Conservation (phyloP, 257 asterid species). For the Penstemon newberryi region DNA sequence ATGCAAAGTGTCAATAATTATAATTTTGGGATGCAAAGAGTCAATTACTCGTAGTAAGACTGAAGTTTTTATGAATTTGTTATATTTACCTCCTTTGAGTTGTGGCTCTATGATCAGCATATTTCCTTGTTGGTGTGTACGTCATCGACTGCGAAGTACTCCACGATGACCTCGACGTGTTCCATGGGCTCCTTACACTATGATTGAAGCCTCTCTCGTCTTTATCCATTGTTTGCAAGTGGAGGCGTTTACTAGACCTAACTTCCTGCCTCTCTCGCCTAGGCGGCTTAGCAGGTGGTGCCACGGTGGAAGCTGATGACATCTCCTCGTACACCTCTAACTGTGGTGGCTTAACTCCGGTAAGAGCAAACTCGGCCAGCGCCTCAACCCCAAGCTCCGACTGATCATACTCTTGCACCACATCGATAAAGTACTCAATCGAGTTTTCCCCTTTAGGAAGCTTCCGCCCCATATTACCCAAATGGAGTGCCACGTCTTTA, state of each 20-base stretch:
- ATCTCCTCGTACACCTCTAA: conserved; percentile 35
- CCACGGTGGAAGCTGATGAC: conserved; percentile 32
- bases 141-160: conserved; percentile 46
- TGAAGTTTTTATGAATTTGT: too few relatives aligned
- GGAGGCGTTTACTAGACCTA: conserved; percentile 36
- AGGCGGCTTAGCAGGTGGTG: conserved; percentile 29
- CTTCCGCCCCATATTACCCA: conserved; percentile 57
- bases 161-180: conserved; percentile 61
- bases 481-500: conserved; percentile 59
- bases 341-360: conserved; percentile 69
- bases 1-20: too few relatives aligned
- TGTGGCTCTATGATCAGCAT: conserved; percentile 37
- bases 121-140: conserved; percentile 57
- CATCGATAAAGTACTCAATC: conserved; percentile 70
- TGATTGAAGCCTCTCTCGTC: conserved; percentile 50
- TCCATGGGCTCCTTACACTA: conserved; percentile 69
- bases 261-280: conserved; percentile 23
- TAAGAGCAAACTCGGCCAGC: conserved; percentile 72
- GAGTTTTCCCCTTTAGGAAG: conserved; percentile 71
- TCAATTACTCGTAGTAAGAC: too few relatives aligned
- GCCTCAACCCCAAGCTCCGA: conserved; percentile 70
- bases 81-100: conserved; percentile 45
- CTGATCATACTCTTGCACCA: conserved; percentile 77
- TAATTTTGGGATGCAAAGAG: too few relatives aligned
- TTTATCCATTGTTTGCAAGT: conserved; percentile 29